Evolutionary conservation across 306 rosid species (phyloP), one percentile per base, ranked within the genome.

Genomic region (Aeschynomene evenia): DNA sequence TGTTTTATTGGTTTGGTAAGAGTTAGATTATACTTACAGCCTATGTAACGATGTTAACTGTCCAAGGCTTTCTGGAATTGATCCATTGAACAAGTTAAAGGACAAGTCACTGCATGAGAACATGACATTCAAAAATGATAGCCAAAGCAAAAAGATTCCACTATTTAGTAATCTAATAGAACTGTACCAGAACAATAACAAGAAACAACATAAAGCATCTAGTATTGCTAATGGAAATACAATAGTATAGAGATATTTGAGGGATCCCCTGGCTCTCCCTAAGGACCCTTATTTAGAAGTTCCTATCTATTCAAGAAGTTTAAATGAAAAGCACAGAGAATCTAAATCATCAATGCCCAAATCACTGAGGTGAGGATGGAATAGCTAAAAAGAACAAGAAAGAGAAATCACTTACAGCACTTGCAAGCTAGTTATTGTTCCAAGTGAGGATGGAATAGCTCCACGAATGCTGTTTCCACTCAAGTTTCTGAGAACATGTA

Each of bases 21-120:
- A 42, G 40, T 15, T 20, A 48, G 53, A 43, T n/a, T 54, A 66
- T 64, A 77, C 96, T 89, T 85, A 95, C 99, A 91, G 70, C 83
- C 53, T 87, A 54, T 24, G 70, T 71, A 95, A 76, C 13, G 77
- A 79, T 53, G 88, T 86, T 89, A 95, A 71, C 74, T 86, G 86
- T 78, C 97, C 97, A 54, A 91, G 87, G 80, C 89, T 83, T 75
- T 91, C 96, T n/a, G 99, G 96, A 77, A 95, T 80, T 57, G 99
- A 85, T 75, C 90, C 97, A 48, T 95, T 91, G 76, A 95, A 85
- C 34, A 71, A 63, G 85, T 95, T 95, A 84, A 78, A 87, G 57
- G 97, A 91, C 73, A 91, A 81, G 83, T 95, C 99, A 88, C 99
- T 91, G 89, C 71, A 81, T 13, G 50, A 33, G 72, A 26, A 68